A percentile compares a stretch with the other conserved stretches of the same genome.
Evolutionary conservation across 176 grass and related monocot species (phyloP).

Genomic region (Raddia guianensis): DNA sequence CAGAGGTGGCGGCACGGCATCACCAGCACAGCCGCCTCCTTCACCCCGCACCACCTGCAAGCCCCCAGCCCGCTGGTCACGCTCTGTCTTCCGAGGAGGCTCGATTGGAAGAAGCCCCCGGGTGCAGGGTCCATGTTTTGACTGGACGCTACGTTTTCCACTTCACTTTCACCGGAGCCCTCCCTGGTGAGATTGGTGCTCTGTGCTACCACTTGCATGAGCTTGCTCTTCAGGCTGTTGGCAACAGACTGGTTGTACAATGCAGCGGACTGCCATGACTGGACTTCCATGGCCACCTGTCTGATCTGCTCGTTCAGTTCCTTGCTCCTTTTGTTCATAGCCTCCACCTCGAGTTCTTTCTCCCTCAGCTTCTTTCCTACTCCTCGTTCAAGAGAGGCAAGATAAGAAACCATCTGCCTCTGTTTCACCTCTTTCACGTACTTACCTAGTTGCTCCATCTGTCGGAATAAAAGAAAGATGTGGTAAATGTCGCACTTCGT

Average conservation of each 20-base stretch:
- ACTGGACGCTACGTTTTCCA: conserved; percentile 20
- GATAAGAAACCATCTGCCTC: conserved; percentile 39
- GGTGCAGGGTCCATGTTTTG: conserved; percentile 18
- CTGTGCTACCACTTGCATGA: conserved; percentile 53
- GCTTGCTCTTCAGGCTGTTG: conserved; percentile 46
- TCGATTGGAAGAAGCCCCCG: conserved; percentile 28
- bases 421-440: conserved; percentile 53
- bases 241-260: conserved; percentile 50
- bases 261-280: conserved; percentile 54
- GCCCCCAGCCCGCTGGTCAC: neutral
- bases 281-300: conserved; percentile 48
- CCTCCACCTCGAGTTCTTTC: conserved; percentile 57
- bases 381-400: conserved; percentile 40
- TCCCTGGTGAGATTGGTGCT: conserved; percentile 45
- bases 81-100: conserved; percentile 11
- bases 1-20: conserved; percentile 71
- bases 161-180: conserved; percentile 56
- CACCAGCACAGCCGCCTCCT: conserved; percentile 53
- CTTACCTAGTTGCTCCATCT: conserved; percentile 48
- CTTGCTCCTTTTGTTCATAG: conserved; percentile 55
- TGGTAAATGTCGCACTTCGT: neutral
- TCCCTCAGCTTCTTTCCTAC: conserved; percentile 59
- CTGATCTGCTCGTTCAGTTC: conserved; percentile 58
- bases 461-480: neutral
- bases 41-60: conserved; percentile 37